Percentiles rank a stretch among this genome's conserved stretches.
Evolutionary conservation across 2,329 filamentous ascomycete genomes (phyloP).

Genomic region (Trichoderma hamatum): DNA sequence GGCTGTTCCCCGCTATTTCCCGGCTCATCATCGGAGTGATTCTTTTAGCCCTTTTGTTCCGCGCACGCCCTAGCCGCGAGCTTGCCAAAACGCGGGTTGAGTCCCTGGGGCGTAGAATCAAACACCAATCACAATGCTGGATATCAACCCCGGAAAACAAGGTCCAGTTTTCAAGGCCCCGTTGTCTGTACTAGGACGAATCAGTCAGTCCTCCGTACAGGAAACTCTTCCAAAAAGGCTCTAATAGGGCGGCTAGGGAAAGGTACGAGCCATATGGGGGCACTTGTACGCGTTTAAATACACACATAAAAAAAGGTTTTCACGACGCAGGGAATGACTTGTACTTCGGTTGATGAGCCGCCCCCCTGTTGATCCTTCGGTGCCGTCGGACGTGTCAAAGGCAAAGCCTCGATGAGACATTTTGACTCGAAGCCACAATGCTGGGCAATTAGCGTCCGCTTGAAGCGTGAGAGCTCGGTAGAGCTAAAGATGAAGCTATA

Average conservation of each 20-base stretch:
- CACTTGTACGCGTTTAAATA: neutral
- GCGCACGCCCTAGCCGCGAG: slow-evolving; percentile 14
- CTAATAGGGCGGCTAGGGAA: slow-evolving; percentile 10
- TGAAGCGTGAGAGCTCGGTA: neutral
- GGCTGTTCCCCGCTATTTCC: slow-evolving; percentile 13
- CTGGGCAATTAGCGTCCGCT: neutral
- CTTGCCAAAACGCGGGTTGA: neutral
- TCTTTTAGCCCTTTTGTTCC: slow-evolving; percentile 12
- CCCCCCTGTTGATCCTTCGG: neutral
- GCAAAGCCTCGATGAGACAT: neutral
- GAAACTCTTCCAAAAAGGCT: slow-evolving; percentile 10
- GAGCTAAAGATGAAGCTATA: neutral
- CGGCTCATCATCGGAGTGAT: slow-evolving; percentile 26
- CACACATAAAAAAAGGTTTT: neutral
- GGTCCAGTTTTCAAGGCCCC: slow-evolving; percentile 22
- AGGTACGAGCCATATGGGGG: neutral
- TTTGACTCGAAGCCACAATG: neutral
- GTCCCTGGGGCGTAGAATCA: slow-evolving; percentile 5
- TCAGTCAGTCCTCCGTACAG: slow-evolving; percentile 16
- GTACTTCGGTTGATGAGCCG: slow-evolving; percentile 1
- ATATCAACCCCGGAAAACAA: slow-evolving; percentile 24
- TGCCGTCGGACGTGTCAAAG: neutral
- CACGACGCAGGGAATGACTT: neutral
- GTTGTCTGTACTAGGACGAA: slow-evolving; percentile 18
- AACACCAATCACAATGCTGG: slow-evolving; percentile 3